Evolutionary conservation across 179 eudicot genomes (phyloP), one percentile per base, ranked within the genome.

Genomic region (Spergularia azorica): DNA sequence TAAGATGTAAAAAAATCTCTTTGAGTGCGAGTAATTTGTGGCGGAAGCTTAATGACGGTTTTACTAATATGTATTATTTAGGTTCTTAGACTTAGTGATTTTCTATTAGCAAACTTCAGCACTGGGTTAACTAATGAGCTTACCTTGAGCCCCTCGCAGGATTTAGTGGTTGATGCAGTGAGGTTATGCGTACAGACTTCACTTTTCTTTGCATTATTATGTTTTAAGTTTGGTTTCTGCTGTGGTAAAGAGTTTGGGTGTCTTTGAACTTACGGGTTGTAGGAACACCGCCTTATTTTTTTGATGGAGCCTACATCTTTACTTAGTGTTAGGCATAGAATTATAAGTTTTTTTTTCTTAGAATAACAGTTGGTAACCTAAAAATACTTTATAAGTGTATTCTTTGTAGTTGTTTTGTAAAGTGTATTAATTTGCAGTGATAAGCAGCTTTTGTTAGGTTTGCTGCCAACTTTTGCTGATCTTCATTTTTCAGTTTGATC

Each of bases 11-110:
- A 17, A 13, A 36, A 61, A 18, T 21, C 61, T 20, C 70, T 7
- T 50, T 69, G 39, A 69, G 43, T 67, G 55, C 71, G 16, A n/a
- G 14, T 67, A 52, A 67, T 17, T 67, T 67, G 12, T 46, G 51
- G 55, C 15, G 43, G 54, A 67, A 16, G 54, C 21, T 46, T 43
- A 39, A 32, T 32, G 41, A 63, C 26, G 43, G 65, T 11, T 63
- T 26, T 63, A 3, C 5, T 32, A 63, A 16, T 10, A 63, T 46
- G 50, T 5, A 46, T 46, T 46, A 46, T 46, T 46, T 46, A 6
- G 9, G 50, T 9, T 46, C 50, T 17, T 2, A 62, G 43, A 21
- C 67, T 32, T 32, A 11, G 13, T 63, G 15, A 8, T 67, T 3
- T 43, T 46, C 36, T 43, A 4, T 43, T 17, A 67, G 71, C 71